These are phyloP conservation scores for Kwoniella heveanensis DNA, from an alignment of 768 basidiomycete species.

Conservation along the genomic window DNA sequence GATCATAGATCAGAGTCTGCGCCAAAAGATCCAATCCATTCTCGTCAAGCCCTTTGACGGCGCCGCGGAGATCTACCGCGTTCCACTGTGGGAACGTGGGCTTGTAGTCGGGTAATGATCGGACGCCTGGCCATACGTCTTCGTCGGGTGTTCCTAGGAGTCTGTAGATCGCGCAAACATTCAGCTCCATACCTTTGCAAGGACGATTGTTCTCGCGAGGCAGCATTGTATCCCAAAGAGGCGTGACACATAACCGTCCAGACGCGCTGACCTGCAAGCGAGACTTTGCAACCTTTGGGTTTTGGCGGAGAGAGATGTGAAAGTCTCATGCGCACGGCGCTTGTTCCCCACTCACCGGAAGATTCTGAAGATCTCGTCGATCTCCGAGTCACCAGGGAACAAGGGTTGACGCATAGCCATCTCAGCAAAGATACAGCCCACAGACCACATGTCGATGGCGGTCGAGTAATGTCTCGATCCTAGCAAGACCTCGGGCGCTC, in stretches of 20 bases:
- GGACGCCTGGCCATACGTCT: slow-evolving; percentile 87
- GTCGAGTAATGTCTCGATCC: slow-evolving; percentile 96
- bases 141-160: slow-evolving; percentile 93
- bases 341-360: slow-evolving; percentile 70
- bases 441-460: slow-evolving; percentile 99
- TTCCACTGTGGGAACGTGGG: slow-evolving; percentile 95
- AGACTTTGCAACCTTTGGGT: too few relatives aligned
- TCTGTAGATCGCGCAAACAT: slow-evolving; percentile 58
- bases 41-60: slow-evolving; percentile 73
- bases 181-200: neutral
- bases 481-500: slow-evolving; percentile 93
- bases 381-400: slow-evolving; percentile 99
- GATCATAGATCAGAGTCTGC: slow-evolving; percentile 80
- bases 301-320: too few relatives aligned
- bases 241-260: too few relatives aligned
- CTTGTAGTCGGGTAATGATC: slow-evolving; percentile 89
- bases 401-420: slow-evolving; percentile 91
- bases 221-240: neutral
- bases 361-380: slow-evolving; percentile 99
- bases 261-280: too few relatives aligned
- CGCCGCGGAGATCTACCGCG: slow-evolving; percentile 67
- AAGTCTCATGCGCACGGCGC: too few relatives aligned
- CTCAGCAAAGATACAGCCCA: slow-evolving; percentile 95
- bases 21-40: slow-evolving; percentile 77
- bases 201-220: neutral